Base-by-base conservation (phyloP, 169 alveolate species). In the Plasmodium chabaudi region DNA sequence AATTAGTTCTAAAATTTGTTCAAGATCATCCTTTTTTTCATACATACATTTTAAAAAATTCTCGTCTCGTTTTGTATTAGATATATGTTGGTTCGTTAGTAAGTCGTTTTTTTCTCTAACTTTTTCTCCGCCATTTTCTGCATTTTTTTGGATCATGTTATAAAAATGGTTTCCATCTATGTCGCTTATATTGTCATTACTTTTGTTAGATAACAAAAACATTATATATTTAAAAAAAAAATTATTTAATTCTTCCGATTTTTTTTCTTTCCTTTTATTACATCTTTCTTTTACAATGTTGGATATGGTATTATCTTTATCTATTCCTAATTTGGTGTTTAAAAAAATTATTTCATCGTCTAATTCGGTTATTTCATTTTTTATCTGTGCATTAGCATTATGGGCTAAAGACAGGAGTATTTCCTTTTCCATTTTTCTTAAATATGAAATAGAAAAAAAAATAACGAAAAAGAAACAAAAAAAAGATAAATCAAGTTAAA, bases 381-480 rank as follows among this genome's bases (percentile, higher is more conserved):
- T 79, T 60, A 79, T 19, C 27, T 79, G 77, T 9, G 70, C 68
- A 10, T 49, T 79, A 39, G 72, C 89, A 79, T 79, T 68, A 47
- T 79, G 82, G 9, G 53, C 73, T 65, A 79, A 61, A 42, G 84
- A 47, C 42, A 79, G 65, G 21, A 79, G 17, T 53, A 79, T 55
- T 12, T 68, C 59, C 27, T 65, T 79, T 12, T 34, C 56, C 89
- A 79, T 79, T 53, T 74, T 74, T 72, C 17, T 44, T 74, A 39
- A 39, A 42, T 12, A 64, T n/a, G 34, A 39, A 74, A 60, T 17
- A 44, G 63, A 51, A 53, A 69, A 46, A 69, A 51, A 15, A 15
- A 15, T 0, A 12, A 15, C 3, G 0, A 51, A 15, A 51, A 51
- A 51, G 21, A 6, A 15, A 51, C 23, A 51, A 51, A 15, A n/a